Evolutionary conservation across 2,329 filamentous ascomycete genomes (phyloP), one percentile per base, ranked within the genome.

Genomic region (Coleophoma crateriformis): DNA sequence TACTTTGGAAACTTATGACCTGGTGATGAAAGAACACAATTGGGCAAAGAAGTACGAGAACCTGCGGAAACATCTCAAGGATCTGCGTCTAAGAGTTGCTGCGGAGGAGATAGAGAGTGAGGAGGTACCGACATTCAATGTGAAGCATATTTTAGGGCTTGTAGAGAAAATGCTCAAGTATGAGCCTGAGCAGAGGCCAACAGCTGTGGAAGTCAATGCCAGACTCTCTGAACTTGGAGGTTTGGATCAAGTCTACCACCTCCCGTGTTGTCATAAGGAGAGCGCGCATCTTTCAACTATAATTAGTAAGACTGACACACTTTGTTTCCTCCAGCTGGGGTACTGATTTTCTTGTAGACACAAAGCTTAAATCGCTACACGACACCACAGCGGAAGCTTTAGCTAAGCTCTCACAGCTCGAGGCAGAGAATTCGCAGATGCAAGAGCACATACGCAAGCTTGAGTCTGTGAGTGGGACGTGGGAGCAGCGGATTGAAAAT

Each of bases 81-180:
- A 58, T 13, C 32, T 61, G 20, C 46, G 33, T 22, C 45, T 27
- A 7, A 54, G 45, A 15, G 58, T 54, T 12, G 47, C 51, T 4
- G 17, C 38, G 3, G 55, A 53, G 15, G 51, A 47, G 8, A 41
- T 56, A n/a, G 53, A 49, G 17, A 50, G 50, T 20, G 47, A 53
- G 12, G 54, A 60, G 27, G 44, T 41, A 11, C 51, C 50, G 8
- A 53, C 8, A 27, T 56, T 53, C 33, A 52, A 56, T 33, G 49
- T 71, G 0, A 68, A 69, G 33, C 71, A 74, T 43, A 54, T 72
- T 10, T 54, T 73, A 11, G 60, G 60, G 13, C 56, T 77, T 45
- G 73, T 79, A 1, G 71, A 75, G 39, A 66, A 68, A 20, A 82
- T 82, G 78, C 65, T 82, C 32, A 69, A 75, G 12, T 68, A 67